A percentile compares a stretch with the other conserved stretches of the same genome.
These are phyloP conservation scores for Phytophthora rubi DNA, from an alignment of 352 stramenopile genomes.

Conservation along the genomic window DNA sequence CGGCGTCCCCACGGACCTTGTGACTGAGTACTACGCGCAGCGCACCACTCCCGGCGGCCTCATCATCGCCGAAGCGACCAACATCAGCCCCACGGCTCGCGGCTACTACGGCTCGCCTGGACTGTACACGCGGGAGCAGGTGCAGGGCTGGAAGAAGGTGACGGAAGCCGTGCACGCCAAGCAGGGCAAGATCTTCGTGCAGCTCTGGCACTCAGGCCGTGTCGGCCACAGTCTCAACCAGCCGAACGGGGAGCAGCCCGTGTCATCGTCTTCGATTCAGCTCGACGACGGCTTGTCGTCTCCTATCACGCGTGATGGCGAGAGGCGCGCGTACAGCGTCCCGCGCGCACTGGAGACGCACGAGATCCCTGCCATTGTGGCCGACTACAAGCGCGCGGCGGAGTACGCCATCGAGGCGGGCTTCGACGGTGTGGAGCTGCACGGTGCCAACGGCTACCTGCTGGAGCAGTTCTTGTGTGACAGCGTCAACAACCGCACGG, in stretches of 20 bases:
- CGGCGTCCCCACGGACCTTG: slow-evolving; percentile 44
- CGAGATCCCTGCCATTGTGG: slow-evolving; percentile 65
- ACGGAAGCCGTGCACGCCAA: slow-evolving; percentile 78
- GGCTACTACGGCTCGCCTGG: slow-evolving; percentile 58
- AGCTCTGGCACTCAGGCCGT: slow-evolving; percentile 89
- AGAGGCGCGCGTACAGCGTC: slow-evolving; percentile 41
- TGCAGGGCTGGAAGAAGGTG: slow-evolving; percentile 62
- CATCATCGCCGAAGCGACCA: slow-evolving; percentile 64
- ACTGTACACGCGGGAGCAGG: slow-evolving; percentile 54
- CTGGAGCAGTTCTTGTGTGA: slow-evolving; percentile 44
- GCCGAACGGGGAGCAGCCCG: slow-evolving; percentile 50
- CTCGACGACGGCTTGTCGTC: slow-evolving; percentile 25
- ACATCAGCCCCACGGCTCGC: slow-evolving; percentile 48
- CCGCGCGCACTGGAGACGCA: slow-evolving; percentile 66
- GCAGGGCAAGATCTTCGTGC: slow-evolving; percentile 74
- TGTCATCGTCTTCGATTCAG: slow-evolving; percentile 47
- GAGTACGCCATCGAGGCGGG: slow-evolving; percentile 29
- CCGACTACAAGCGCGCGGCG: slow-evolving; percentile 32
- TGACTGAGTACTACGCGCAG: slow-evolving; percentile 65
- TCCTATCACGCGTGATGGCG: slow-evolving; percentile 35
- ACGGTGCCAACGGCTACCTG: slow-evolving; percentile 40
- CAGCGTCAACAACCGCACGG: slow-evolving; percentile 35
- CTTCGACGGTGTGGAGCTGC: slow-evolving; percentile 40
- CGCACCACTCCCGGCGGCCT: slow-evolving; percentile 59
- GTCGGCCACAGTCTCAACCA: slow-evolving; percentile 68